A percentile compares a stretch with the other conserved stretches of the same genome.
phyloP scores from a whole-genome alignment of 2,329 filamentous ascomycete genomes.

The Pseudogymnoascus sp. region DNA sequence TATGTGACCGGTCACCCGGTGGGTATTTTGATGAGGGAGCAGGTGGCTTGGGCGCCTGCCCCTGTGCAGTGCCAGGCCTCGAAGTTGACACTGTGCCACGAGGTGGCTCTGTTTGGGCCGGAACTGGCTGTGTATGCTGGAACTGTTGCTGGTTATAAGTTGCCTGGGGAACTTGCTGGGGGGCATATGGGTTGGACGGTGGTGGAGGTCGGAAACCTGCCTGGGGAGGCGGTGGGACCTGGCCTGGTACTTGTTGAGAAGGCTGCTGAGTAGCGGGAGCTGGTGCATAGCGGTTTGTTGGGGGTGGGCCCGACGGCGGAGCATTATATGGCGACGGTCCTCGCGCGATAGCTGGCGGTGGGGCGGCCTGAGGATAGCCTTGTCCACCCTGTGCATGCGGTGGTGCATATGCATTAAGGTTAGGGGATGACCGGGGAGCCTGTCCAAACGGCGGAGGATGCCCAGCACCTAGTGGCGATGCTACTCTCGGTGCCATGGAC shows the following conservation, averaged over 20 bases:
- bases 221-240: constrained; percentile 34
- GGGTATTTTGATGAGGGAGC: constrained; percentile 62
- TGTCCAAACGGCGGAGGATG: constrained; percentile 44
- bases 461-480: constrained; percentile 58
- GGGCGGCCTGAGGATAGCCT: constrained; percentile 27
- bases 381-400: constrained; percentile 36
- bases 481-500: constrained; percentile 59
- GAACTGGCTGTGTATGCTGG: constrained; percentile 40
- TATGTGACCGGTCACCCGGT: constrained; percentile 82
- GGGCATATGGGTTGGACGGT: constrained; percentile 38
- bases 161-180: constrained; percentile 17
- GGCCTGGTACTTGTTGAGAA: constrained; percentile 31
- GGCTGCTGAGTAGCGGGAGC: constrained; percentile 50
- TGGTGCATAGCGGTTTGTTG: constrained; percentile 69
- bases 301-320: constrained; percentile 62
- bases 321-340: constrained; percentile 82
- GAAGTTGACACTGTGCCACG: constrained; percentile 36
- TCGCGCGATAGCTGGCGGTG: constrained; percentile 57
- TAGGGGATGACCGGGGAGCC: constrained; percentile 46
- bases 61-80: constrained; percentile 34
- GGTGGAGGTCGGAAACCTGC: constrained; percentile 38
- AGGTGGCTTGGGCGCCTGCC: constrained; percentile 38
- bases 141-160: constrained; percentile 35
- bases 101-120: constrained; percentile 33
- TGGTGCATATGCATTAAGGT: constrained; percentile 59